Percentiles rank a stretch among this genome's conserved stretches.
phyloP scores from a whole-genome alignment of 495 filamentous ascomycete species.

The Aeminium ludgeri region DNA sequence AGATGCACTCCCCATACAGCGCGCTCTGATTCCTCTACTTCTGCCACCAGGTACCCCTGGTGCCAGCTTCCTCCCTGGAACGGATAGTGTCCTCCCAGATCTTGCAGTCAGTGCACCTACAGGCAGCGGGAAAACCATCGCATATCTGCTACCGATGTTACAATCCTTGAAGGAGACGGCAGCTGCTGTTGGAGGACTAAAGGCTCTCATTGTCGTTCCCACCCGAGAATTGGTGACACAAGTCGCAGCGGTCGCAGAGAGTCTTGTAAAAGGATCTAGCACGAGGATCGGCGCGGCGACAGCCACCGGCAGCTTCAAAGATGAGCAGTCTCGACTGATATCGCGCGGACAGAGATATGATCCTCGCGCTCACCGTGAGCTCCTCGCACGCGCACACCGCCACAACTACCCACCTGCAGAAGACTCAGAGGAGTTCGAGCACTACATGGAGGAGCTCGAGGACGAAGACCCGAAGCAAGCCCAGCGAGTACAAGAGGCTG shows the following conservation, averaged over 20 bases:
- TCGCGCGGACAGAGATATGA: slow-evolving; percentile 43
- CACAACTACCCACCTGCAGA: slow-evolving; percentile 24
- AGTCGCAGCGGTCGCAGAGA: slow-evolving; percentile 52
- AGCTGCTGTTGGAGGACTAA: slow-evolving; percentile 36
- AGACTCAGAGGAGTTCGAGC: slow-evolving; percentile 34
- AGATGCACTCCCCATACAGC: slow-evolving; percentile 73
- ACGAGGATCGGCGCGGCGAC: slow-evolving; percentile 66
- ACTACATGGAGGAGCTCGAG: slow-evolving; percentile 28
- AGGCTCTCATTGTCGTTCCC: slow-evolving; percentile 69
- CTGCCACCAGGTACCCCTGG: slow-evolving; percentile 28
- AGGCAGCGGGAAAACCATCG: slow-evolving; percentile 84
- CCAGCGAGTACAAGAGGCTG: slow-evolving; percentile 21
- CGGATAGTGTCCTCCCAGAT: slow-evolving; percentile 30
- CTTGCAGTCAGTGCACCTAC: slow-evolving; percentile 78
- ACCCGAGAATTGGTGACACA: slow-evolving; percentile 82
- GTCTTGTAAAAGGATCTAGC: slow-evolving; percentile 44
- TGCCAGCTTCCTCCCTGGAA: slow-evolving; percentile 9
- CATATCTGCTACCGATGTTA: slow-evolving; percentile 76
- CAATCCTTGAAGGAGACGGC: slow-evolving; percentile 45
- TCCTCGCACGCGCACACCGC: slow-evolving; percentile 20
- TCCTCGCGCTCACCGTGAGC: slow-evolving; percentile 31
- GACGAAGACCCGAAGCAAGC: slow-evolving; percentile 1
- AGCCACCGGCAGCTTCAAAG: slow-evolving; percentile 56
- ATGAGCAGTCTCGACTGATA: slow-evolving; percentile 56
- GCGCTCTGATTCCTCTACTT: slow-evolving; percentile 61